These are phyloP conservation scores for Cercospora zeae-maydis DNA, from an alignment of 2,329 filamentous ascomycete genomes.

Conservation along the genomic window DNA sequence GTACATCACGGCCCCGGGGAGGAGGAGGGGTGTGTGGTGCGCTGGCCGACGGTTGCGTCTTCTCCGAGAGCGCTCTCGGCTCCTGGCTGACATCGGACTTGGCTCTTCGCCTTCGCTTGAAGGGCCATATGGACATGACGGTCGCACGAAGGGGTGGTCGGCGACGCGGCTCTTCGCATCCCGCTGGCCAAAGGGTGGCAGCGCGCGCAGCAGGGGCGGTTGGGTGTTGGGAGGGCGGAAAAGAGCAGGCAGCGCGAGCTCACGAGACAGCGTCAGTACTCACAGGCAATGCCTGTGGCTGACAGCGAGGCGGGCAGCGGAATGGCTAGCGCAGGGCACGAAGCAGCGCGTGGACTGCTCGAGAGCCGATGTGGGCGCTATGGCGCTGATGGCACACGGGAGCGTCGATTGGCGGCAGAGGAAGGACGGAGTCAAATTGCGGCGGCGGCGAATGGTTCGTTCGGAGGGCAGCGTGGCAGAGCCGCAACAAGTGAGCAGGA, in stretches of 20 bases:
- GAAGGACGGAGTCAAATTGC: slow-evolving; percentile 1
- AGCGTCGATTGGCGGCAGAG: neutral
- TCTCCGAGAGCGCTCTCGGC: slow-evolving; percentile 50
- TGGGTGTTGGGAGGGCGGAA: neutral
- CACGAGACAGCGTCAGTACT: neutral
- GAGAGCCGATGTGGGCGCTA: neutral
- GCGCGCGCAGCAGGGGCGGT: neutral
- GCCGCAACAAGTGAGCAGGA: slow-evolving; percentile 1
- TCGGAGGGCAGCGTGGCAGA: neutral
- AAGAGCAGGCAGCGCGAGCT: neutral
- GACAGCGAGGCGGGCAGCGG: neutral
- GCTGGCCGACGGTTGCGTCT: slow-evolving; percentile 34
- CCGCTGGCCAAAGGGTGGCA: neutral
- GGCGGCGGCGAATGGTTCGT: neutral
- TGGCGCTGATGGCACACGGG: neutral
- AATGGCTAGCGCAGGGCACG: neutral
- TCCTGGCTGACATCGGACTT: slow-evolving; percentile 18
- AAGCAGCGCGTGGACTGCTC: neutral
- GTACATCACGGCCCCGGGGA: slow-evolving; percentile 27
- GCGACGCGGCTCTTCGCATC: slow-evolving; percentile 4
- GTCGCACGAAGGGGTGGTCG: slow-evolving; percentile 2
- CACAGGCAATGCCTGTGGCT: neutral
- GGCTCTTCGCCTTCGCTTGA: slow-evolving; percentile 61
- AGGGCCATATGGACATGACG: slow-evolving; percentile 78
- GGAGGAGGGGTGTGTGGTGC: slow-evolving; percentile 8